A percentile compares a stretch with the other conserved stretches of the same genome.
phyloP scores from a whole-genome alignment of 2,329 filamentous ascomycete genomes.

The Diplodia intermedia region DNA sequence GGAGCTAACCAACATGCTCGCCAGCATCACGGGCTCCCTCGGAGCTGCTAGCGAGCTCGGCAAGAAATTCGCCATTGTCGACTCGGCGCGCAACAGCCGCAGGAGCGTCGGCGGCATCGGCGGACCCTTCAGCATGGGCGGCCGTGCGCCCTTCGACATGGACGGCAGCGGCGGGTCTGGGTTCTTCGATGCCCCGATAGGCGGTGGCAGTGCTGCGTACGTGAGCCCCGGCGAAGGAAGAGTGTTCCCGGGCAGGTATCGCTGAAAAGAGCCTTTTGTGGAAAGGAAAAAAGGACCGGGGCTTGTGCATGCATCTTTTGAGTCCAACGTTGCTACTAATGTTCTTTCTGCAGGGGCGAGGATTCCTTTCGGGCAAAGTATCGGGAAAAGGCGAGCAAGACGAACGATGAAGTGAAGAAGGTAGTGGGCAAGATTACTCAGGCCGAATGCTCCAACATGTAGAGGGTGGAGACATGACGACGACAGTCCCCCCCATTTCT shows the following conservation, averaged over 20 bases:
- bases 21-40: constrained; percentile 75
- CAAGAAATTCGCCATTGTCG: constrained; percentile 67
- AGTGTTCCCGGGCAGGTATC: constrained; percentile 1
- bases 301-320: not conserved
- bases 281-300: not conserved
- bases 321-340: not conserved
- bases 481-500: too few relatives aligned
- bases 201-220: constrained; percentile 11
- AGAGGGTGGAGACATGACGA: not conserved
- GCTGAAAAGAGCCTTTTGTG: not conserved
- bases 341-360: not conserved
- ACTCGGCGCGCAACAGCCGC: constrained; percentile 44
- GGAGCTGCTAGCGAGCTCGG: constrained; percentile 75
- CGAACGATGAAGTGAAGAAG: not conserved
- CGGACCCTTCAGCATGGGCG: not conserved
- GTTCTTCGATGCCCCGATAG: constrained; percentile 18
- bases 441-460: not conserved
- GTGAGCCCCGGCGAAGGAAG: constrained; percentile 25
- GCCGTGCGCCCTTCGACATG: constrained; percentile 8
- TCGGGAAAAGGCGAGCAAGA: not conserved
- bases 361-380: not conserved
- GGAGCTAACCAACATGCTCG: constrained; percentile 76
- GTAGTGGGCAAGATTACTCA: not conserved
- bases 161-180: constrained; percentile 13
- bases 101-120: not conserved